Evolutionary conservation across 2,329 filamentous ascomycete genomes (phyloP).

Genomic region (Fusarium goolgardi): DNA sequence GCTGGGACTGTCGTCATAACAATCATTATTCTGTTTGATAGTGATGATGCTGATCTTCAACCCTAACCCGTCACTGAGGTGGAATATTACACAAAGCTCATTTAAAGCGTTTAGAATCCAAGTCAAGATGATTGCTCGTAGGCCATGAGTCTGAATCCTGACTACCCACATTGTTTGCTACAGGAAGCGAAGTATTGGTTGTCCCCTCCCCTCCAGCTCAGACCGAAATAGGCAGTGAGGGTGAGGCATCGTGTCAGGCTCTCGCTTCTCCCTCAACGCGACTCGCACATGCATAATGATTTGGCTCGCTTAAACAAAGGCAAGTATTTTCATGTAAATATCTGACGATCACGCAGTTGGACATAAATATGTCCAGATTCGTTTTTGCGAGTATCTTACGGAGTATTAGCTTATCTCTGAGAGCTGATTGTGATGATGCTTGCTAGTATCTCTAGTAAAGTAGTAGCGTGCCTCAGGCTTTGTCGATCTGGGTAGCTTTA

Average conservation of each 20-base stretch:
- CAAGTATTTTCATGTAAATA: constrained; percentile 1
- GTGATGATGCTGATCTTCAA: neutral
- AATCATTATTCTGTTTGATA: neutral
- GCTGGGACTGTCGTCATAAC: neutral
- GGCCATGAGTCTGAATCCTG: too few relatives aligned
- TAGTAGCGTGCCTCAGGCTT: constrained; percentile 21
- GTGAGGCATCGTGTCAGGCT: constrained; percentile 7
- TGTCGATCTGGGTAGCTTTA: neutral
- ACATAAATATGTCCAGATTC: neutral
- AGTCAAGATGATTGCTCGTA: neutral
- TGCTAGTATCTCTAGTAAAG: neutral
- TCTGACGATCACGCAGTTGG: neutral
- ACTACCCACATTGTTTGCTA: constrained; percentile 6
- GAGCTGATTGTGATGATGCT: constrained; percentile 11
- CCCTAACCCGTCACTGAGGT: neutral
- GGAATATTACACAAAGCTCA: neutral
- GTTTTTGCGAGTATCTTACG: neutral
- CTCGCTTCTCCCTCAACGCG: neutral
- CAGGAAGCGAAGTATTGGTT: neutral
- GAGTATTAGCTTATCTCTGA: constrained; percentile 12
- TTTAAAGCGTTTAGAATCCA: neutral
- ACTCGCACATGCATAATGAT: neutral
- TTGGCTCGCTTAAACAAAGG: constrained; percentile 10
- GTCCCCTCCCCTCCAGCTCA: constrained; percentile 5
- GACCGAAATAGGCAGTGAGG: constrained; percentile 23